These are phyloP conservation scores for Solanum gandarillasii DNA, from an alignment of 257 asterid genomes.

Conservation along the genomic window DNA sequence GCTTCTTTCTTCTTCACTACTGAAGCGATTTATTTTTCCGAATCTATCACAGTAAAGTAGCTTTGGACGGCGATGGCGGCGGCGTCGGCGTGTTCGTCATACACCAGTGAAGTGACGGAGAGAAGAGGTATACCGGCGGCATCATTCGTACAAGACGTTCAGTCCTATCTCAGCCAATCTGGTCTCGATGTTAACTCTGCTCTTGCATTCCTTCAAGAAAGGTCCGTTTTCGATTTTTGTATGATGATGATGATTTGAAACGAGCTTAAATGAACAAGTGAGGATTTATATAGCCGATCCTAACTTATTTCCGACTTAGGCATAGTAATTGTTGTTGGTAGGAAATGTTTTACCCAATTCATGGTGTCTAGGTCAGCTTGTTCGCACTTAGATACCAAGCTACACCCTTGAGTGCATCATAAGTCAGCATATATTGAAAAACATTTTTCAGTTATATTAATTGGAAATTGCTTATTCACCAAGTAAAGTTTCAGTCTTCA, in stretches of 20 bases:
- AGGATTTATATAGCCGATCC: not conserved
- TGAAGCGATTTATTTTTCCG: not conserved
- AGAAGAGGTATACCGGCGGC: slow-evolving; percentile 94
- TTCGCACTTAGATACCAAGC: not conserved
- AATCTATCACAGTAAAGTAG: not conserved
- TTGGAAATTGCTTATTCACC: not conserved
- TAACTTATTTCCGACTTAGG: not conserved
- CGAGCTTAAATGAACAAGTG: not conserved
- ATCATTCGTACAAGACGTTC: slow-evolving; percentile 85
- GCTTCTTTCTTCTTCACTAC: not conserved
- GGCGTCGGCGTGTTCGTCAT: not conserved
- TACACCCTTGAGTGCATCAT: not conserved
- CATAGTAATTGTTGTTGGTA: not conserved
- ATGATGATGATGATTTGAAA: not conserved
- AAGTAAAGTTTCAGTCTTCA: not conserved
- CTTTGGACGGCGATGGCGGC: not conserved
- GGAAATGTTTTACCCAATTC: not conserved
- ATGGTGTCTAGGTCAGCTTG: not conserved
- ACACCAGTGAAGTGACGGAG: slow-evolving; percentile 27
- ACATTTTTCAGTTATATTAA: not conserved
- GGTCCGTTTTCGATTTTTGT: slow-evolving; percentile 20
- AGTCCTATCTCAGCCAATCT: slow-evolving; percentile 59
- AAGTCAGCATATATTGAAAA: not conserved
- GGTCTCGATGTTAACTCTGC: slow-evolving; percentile 75
- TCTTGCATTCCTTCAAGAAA: slow-evolving; percentile 83